These are phyloP conservation scores for Thalassiosira tumida DNA, from an alignment of 352 stramenopile genomes.

Conservation along the genomic window DNA sequence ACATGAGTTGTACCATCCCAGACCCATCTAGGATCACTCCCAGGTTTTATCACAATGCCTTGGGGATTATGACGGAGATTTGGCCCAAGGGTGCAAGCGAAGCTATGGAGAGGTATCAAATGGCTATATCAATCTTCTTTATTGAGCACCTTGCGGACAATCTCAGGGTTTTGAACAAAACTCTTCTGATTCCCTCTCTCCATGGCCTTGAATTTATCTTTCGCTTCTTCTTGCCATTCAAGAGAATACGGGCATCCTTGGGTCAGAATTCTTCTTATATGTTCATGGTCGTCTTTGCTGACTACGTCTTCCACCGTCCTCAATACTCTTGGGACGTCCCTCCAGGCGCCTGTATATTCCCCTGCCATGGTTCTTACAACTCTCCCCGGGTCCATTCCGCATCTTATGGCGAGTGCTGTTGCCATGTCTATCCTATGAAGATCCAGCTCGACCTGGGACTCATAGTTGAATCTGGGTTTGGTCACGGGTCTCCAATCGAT, in stretches of 20 bases:
- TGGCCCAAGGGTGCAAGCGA: background rate
- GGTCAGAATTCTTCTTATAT: background rate
- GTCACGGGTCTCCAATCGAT: background rate
- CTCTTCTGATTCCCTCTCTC: conserved; percentile 43
- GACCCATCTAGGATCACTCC: conserved; percentile 31
- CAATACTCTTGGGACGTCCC: background rate
- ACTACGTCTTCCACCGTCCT: background rate
- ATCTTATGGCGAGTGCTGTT: background rate
- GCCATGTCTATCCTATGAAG: background rate
- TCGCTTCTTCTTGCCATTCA: background rate
- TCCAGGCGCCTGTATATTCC: background rate
- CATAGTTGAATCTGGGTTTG: background rate
- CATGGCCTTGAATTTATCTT: conserved; percentile 43
- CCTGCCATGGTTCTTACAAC: background rate
- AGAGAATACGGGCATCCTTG: conserved; percentile 9
- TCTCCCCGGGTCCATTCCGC: background rate
- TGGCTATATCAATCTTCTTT: conserved; percentile 69
- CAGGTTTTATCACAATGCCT: conserved; percentile 43
- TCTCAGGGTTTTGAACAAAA: conserved; percentile 21
- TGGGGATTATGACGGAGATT: conserved; percentile 31
- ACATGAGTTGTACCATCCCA: conserved; percentile 63
- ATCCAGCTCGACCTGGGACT: background rate
- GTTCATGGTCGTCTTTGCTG: background rate
- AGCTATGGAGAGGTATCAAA: background rate
- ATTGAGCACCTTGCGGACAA: conserved; percentile 33